Base-by-base conservation (phyloP, 345 rosid genomes). In the Citrus medica region DNA sequence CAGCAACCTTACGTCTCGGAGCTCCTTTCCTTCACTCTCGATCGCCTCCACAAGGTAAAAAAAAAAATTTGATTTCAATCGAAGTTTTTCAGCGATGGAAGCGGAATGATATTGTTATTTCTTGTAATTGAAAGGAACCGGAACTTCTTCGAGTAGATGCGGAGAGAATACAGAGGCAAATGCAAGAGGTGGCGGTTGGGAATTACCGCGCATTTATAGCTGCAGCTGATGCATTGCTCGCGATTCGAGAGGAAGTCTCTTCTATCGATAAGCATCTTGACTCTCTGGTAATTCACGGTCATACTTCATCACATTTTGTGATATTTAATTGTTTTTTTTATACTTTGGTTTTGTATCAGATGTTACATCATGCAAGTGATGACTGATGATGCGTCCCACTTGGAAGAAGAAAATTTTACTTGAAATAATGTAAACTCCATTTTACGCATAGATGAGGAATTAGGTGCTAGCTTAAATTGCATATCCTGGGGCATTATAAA, bases 1-100 rank as follows among this genome's bases (percentile, higher is more conserved):
- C 97, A 94, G 79, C 99, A 96, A 78, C 94, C 98, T 28, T 96
- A 94, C 79, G 94, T 94, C 58, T 94, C 97, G 68, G 99, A 96
- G 89, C 97, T 96, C 76, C 98, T 96, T 76, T 96, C 98, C 42
- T 95, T 95, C 90, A 93, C 99, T 83, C 99, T 93, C 82, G 99
- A 95, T 84, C 97, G 98, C 72, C 98, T 94, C 72, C 98, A 94
- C 88, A 96, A 96, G 93, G 99, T 89, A 72, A 30, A 46, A 12
- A 12, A 46, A 12, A 46, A 13, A 46, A 12, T 0, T 3, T 46
- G 5, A 46, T 58, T 27, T 12, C 69, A 33, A 65, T 65, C 1
- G 42, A 33, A 65, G 16, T 65, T 33, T 25, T 8, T 65, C 37
- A 16, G 28, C 28, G 61, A 76, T 77, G 16, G 51, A 46, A 46